A percentile compares a stretch with the other conserved stretches of the same genome.
Conservation (phyloP, 169 alveolate genomes). For the Ichthyophthirius multifiliis region DNA sequence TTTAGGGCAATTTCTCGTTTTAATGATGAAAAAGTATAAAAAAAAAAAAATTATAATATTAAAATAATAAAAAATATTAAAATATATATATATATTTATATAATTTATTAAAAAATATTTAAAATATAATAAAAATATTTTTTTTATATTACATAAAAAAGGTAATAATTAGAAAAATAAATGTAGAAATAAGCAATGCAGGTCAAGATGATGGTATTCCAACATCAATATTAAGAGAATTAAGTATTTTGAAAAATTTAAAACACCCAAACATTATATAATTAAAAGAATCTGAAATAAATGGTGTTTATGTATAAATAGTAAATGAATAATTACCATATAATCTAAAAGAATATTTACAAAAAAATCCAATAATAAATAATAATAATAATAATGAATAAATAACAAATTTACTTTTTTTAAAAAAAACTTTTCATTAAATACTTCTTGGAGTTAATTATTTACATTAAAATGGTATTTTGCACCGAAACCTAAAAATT, state of each 20-base stretch:
- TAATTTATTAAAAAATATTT: too few species aligned
- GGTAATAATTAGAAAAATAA: conserved; percentile 61
- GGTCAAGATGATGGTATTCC: conserved; percentile 82
- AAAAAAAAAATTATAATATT: too few species aligned
- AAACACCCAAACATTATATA: conserved; percentile 31
- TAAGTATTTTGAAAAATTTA: conserved; percentile 50
- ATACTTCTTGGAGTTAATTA: conserved; percentile 62
- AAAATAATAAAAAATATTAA: too few species aligned
- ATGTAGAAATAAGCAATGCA: conserved; percentile 76
- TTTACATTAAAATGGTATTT: conserved; percentile 73
- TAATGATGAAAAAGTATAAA: not conserved
- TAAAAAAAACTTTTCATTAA: conserved; percentile 34
- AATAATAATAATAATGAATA: too few species aligned
- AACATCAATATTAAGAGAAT: conserved; percentile 70
- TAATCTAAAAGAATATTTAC: conserved; percentile 48
- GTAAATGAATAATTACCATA: conserved; percentile 22
- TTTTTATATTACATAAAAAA: too few species aligned
- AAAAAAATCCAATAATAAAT: not conserved
- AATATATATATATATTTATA: too few species aligned
- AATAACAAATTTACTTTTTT: too few species aligned
- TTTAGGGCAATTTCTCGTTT: conserved; percentile 31
- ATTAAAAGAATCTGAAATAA: conserved; percentile 21
- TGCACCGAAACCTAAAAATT: conserved; percentile 80
- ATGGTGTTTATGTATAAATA: conserved; percentile 12
- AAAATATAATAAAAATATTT: too few species aligned